Conservation (phyloP, 2,329 filamentous ascomycete species). For the Trichophyton benhamiae region DNA sequence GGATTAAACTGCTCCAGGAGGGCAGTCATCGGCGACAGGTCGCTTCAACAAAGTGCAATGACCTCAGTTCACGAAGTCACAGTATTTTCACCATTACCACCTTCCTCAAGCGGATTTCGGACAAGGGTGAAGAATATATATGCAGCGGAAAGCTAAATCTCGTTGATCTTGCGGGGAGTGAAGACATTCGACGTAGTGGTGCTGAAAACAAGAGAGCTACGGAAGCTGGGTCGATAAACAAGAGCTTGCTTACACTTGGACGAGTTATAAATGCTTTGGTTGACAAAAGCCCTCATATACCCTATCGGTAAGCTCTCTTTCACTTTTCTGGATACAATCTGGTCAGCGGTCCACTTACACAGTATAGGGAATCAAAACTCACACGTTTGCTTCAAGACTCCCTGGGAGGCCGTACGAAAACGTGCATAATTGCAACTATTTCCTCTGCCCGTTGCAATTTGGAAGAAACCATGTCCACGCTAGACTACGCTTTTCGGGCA, state of each 20-base stretch:
- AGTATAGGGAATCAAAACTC: constrained; percentile 73
- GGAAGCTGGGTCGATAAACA: constrained; percentile 95
- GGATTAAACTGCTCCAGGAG: constrained; percentile 75
- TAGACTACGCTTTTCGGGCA: constrained; percentile 93
- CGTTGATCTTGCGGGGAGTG: constrained; percentile 90
- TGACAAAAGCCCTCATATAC: constrained; percentile 79
- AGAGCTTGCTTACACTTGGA: constrained; percentile 85
- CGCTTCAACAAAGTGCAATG: constrained; percentile 99
- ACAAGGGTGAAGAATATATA: constrained; percentile 79
- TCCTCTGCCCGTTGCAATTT: constrained; percentile 91
- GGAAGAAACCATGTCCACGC: constrained; percentile 93
- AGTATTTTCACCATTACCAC: constrained; percentile 95
- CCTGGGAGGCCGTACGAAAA: constrained; percentile 87
- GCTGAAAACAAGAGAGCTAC: constrained; percentile 96
- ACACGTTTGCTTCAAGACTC: constrained; percentile 93
- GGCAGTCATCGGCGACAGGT: constrained; percentile 93
- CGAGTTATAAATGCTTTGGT: constrained; percentile 96
- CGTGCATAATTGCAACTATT: constrained; percentile 94
- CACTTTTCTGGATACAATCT: neutral
- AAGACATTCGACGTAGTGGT: constrained; percentile 93
- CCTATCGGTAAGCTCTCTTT: constrained; percentile 39
- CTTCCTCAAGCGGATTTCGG: constrained; percentile 67
- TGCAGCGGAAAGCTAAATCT: constrained; percentile 89
- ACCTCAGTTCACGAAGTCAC: constrained; percentile 90
- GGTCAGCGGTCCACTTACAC: neutral